Evolutionary conservation across 805 yeast species (phyloP).

Genomic region (Ogataea neopini): DNA sequence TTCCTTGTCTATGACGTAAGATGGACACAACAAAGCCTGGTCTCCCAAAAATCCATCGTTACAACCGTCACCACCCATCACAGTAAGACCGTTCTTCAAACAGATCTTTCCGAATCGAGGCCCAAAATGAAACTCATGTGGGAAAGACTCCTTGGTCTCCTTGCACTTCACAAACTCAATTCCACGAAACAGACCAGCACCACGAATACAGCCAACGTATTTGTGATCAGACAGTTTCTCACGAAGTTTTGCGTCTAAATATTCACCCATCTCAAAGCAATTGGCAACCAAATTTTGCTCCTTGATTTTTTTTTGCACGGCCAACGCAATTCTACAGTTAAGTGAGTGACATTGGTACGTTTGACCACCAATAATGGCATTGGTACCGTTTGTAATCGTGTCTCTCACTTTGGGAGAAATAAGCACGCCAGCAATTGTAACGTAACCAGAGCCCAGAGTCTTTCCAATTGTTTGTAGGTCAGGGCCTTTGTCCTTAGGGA

Average conservation of each 20-base stretch:
- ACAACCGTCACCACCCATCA: constrained; percentile 43
- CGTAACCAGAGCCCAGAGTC: constrained; percentile 49
- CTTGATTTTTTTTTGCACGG: constrained; percentile 44
- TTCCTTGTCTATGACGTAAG: constrained; percentile 40
- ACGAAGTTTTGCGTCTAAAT: constrained; percentile 40
- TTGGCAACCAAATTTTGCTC: constrained; percentile 40
- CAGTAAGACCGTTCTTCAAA: constrained; percentile 42
- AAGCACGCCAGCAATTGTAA: constrained; percentile 47
- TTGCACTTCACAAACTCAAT: constrained; percentile 51
- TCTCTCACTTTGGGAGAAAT: constrained; percentile 41
- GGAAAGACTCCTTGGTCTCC: constrained; percentile 47
- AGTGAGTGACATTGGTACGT: constrained; percentile 50
- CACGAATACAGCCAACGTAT: constrained; percentile 53
- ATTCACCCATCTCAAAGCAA: constrained; percentile 43
- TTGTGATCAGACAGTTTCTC: constrained; percentile 32
- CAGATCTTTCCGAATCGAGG: constrained; percentile 36
- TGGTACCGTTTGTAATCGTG: constrained; percentile 39
- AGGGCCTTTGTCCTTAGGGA: constrained; percentile 36
- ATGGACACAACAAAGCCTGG: constrained; percentile 46
- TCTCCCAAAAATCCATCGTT: constrained; percentile 45
- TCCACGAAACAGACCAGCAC: constrained; percentile 57
- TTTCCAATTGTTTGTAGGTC: constrained; percentile 50
- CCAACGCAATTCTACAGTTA: constrained; percentile 44
- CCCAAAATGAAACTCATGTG: constrained; percentile 32
- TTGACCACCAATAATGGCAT: constrained; percentile 44